Base-by-base conservation (phyloP, 306 rosid genomes). In the Cucurbita ficifolia region DNA sequence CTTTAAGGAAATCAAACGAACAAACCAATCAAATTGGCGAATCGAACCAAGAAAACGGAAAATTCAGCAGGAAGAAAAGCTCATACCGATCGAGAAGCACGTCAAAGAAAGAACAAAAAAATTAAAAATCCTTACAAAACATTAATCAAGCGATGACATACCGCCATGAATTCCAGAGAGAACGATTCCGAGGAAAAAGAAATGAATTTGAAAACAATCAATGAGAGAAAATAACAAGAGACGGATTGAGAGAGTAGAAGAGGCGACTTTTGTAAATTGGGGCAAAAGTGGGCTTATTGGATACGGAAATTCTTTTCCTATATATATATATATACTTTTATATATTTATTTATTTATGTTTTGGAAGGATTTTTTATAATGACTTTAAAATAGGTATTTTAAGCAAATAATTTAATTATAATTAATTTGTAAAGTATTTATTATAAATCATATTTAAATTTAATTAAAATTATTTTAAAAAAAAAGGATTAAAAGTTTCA, bases 161-260 rank as follows among this genome's bases (percentile, higher is more conserved):
- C 74, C 74, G 74, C 29, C 74, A 69, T 69, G 74, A 69, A 48
- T 69, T 69, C 45, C 29, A 49, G 74, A 69, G 58, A 68, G 55
- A 68, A 49, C 13, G 18, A 8, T 69, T 49, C 29, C 12, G 43
- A 8, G 73, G 8, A 55, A n/a, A 18, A 64, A 48, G n/a, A 24
- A 69, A 4, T 49, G 74, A 69, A 46, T 7, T 69, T 69, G 7
- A 69, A 69, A 69, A 14, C 24, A 46, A 69, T 29, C 12, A 29
- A 49, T 21, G 21, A 8, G 54, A 24, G 58, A 68, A 69, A 69
- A 69, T 16, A 48, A 14, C 50, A 46, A 50, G 1, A 11, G 40
- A 14, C 1, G 38, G 38, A 22, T 48, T 51, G 74, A 68, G 72
- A 69, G 10, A 48, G 57, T 13, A 46, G 73, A 65, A 21, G 72